A percentile compares a stretch with the other conserved stretches of the same genome.
These are phyloP conservation scores for Botryotinia globosa DNA, from an alignment of 2,329 filamentous ascomycete genomes.

Conservation along the genomic window DNA sequence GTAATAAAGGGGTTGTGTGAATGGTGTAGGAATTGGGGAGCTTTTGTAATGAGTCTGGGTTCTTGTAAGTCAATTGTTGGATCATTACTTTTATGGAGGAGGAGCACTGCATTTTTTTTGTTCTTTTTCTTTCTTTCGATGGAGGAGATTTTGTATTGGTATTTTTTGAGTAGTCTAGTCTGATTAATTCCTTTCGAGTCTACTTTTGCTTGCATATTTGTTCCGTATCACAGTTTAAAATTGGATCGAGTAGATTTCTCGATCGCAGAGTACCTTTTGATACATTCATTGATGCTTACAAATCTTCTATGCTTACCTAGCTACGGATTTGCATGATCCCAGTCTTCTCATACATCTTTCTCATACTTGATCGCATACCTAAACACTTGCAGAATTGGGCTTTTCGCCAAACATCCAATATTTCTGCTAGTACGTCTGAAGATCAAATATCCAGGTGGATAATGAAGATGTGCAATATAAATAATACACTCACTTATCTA, in stretches of 20 bases:
- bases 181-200: neutral
- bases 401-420: too few relatives aligned
- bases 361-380: neutral
- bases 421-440: too few relatives aligned
- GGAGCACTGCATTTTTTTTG: neutral
- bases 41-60: neutral
- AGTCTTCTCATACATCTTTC: neutral
- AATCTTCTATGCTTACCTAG: neutral
- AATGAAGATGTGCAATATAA: too few relatives aligned
- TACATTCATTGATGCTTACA: neutral
- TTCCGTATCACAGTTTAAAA: neutral
- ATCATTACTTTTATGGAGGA: neutral
- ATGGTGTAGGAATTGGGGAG: neutral
- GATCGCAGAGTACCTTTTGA: neutral
- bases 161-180: neutral
- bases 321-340: rapidly evolving
- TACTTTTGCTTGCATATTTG: neutral
- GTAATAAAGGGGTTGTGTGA: neutral
- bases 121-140: neutral
- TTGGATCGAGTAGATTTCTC: neutral
- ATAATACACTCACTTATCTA: too few relatives aligned
- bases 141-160: neutral
- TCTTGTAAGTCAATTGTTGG: neutral
- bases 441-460: too few relatives aligned
- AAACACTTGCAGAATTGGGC: too few relatives aligned